Percentiles rank a stretch among this genome's conserved stretches.
Conservation (phyloP, 2,329 filamentous ascomycete genomes). For the Phialophora expanda region DNA sequence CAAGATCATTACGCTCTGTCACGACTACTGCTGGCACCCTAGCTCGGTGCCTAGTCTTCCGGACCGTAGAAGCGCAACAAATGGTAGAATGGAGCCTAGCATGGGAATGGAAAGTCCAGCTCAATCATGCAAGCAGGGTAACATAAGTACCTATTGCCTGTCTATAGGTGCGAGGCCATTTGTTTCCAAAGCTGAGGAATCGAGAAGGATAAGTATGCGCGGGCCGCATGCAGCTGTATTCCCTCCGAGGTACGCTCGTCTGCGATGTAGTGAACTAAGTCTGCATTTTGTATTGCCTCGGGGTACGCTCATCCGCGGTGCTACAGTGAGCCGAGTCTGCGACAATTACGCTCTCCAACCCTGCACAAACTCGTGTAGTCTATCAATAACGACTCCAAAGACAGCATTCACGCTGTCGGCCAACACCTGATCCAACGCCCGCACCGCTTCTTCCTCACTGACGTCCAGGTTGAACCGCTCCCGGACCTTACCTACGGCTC, state of each 20-base stretch:
- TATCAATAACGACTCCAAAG: constrained; percentile 92
- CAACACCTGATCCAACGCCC: constrained; percentile 86
- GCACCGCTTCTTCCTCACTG: constrained; percentile 87
- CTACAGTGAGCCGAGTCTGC: background rate
- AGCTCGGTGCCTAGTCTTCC: background rate
- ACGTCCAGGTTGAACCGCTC: constrained; percentile 93
- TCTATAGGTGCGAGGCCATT: too few relatives aligned
- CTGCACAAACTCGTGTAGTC: constrained; percentile 91
- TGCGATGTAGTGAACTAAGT: too few relatives aligned
- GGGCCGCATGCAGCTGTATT: too few relatives aligned
- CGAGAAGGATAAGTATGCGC: too few relatives aligned
- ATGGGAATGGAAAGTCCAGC: background rate
- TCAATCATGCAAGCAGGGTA: too few relatives aligned
- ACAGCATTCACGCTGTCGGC: constrained; percentile 88
- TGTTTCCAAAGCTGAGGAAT: too few relatives aligned
- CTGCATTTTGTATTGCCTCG: background rate
- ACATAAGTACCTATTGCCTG: too few relatives aligned
- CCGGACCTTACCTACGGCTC: constrained; percentile 87
- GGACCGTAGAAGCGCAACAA: background rate
- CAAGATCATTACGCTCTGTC: background rate
- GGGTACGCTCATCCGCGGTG: background rate
- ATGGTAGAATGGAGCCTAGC: background rate
- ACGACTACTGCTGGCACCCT: background rate
- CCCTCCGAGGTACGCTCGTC: too few relatives aligned
- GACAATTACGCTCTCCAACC: constrained; percentile 72